Evolutionary conservation across 345 rosid genomes (phyloP), one percentile per base, ranked within the genome.

Genomic region (Salix exigua): DNA sequence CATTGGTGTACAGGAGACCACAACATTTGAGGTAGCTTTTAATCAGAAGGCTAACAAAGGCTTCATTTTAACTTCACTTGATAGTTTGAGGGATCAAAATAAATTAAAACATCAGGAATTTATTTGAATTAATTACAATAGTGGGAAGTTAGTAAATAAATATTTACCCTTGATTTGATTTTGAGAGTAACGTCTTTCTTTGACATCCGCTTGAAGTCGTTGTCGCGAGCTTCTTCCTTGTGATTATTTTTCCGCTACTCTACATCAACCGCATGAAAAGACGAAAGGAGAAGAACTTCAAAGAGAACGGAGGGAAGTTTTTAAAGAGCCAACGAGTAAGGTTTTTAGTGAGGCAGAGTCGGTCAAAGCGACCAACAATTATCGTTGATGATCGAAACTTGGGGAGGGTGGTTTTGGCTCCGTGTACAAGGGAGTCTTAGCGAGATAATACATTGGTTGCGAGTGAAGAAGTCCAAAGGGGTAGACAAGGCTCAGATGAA

Each of bases 371-470:
- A 80, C 86, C 44, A 80, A 33, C 23, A 83, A 80, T 68, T 83
- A 76, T 67, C n/a, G 78, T 46, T 18, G 28, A 17, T 7, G 16
- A 16, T 30, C 53, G 44, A 58, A 78, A 6, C 75, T 82, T 12
- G 82, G 85, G 3, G 73, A 73, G 60, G 85, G 85, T 1, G 85
- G 85, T 10, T 83, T 71, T 64, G 82, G 79, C 17, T 80, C 48
- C 31, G 83, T 83, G 18, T 78, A 83, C 68, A 78, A 63, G 55
- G 83, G 86, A 0, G 37, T 71, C 50, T 21, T 83, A 17, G 7
- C 66, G n/a, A 0, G 83, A 81, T 55, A 68, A 53, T 3, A 66
- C 73, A 1, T 21, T 3, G 12, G 38, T 72, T 66, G 74, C 83
- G n/a, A 5, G 76, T 80, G 7, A 80, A 75, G 79, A 80, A 75